A percentile compares a stretch with the other conserved stretches of the same genome.
Evolutionary conservation across 306 rosid species (phyloP).

Genomic region (Vigna reflexopilosa): DNA sequence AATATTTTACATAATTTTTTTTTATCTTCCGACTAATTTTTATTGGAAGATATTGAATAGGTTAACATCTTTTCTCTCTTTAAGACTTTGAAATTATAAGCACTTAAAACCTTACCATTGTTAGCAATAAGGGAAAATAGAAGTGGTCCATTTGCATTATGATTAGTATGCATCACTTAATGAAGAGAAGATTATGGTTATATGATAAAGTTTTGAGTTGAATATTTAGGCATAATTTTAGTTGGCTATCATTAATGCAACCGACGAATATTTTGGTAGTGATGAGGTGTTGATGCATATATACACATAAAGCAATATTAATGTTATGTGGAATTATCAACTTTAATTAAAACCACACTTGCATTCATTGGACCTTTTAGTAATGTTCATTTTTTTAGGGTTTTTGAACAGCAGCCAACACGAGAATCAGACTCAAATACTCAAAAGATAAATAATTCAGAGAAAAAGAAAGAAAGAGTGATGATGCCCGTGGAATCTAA

Average conservation of each 20-base stretch:
- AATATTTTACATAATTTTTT: no score
- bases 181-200: background rate
- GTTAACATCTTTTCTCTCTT: no score
- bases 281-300: background rate
- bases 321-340: background rate
- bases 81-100: no score
- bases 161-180: no score
- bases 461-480: conserved; percentile 5
- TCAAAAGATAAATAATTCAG: background rate
- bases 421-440: conserved; percentile 31
- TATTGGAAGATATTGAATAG: no score
- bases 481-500: conserved; percentile 46
- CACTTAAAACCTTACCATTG: no score
- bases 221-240: conserved; percentile 21
- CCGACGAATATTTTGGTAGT: background rate
- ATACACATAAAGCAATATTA: background rate
- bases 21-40: no score
- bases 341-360: background rate
- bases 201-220: background rate
- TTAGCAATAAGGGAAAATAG: no score
- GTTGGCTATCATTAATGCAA: conserved; percentile 34
- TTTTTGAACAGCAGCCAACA: background rate
- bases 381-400: background rate
- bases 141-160: no score
- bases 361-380: background rate